A percentile compares a stretch with the other conserved stretches of the same genome.
Conservation (phyloP, 352 stramenopile species). For the Globisporangium paroecandrum region DNA sequence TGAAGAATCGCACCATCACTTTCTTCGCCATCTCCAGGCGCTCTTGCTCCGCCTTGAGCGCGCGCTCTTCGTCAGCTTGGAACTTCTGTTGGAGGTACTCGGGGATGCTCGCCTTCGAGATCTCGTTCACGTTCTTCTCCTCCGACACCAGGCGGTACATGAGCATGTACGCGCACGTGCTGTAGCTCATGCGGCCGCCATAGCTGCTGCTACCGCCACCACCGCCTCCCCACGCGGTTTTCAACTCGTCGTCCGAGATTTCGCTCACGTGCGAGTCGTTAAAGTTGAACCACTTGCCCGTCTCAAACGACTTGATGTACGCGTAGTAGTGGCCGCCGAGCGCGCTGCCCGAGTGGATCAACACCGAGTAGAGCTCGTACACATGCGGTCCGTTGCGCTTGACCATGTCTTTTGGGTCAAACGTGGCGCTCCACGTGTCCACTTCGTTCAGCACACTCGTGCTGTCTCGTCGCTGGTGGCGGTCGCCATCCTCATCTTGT, state of each 20-base stretch:
- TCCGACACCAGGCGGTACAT: conserved; percentile 81
- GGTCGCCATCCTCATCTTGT: conserved; percentile 5
- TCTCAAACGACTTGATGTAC: conserved; percentile 89
- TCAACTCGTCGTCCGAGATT: conserved; percentile 70
- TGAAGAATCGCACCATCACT: conserved; percentile 75
- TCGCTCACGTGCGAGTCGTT: conserved; percentile 83
- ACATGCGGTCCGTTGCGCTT: conserved; percentile 63
- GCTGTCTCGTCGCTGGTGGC: conserved; percentile 1
- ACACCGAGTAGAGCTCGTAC: conserved; percentile 91
- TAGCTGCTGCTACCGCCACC: conserved; percentile 44
- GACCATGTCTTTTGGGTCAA: conserved; percentile 64
- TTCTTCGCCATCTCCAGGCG: conserved; percentile 73
- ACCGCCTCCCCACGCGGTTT: conserved; percentile 68
- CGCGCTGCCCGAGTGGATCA: conserved; percentile 92
- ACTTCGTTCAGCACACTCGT: conserved; percentile 14
- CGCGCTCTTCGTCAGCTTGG: conserved; percentile 58
- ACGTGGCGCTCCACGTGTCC: conserved; percentile 72
- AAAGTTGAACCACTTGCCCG: conserved; percentile 85
- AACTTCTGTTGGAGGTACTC: conserved; percentile 69
- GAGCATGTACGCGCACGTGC: conserved; percentile 89
- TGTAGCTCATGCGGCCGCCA: conserved; percentile 55
- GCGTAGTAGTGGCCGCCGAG: conserved; percentile 92
- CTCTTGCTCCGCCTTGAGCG: conserved; percentile 53
- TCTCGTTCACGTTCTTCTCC: conserved; percentile 65
- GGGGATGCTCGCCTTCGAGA: conserved; percentile 57